A percentile compares a stretch with the other conserved stretches of the same genome.
Conservation (phyloP, 176 grass and related monocot genomes). For the Oryza australiensis region DNA sequence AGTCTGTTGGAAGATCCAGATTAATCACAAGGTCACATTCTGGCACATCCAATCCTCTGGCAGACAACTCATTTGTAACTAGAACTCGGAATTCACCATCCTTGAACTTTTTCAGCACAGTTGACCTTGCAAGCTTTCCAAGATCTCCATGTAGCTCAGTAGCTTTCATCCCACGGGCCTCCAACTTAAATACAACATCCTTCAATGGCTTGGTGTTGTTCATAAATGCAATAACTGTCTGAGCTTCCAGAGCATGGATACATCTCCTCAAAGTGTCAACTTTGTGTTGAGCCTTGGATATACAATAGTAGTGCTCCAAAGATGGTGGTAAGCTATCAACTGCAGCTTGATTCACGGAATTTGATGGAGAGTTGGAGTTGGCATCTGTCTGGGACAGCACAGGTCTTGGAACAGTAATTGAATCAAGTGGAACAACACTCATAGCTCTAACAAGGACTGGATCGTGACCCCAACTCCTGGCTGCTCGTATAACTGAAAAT, state of each 20-base stretch:
- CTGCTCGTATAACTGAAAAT: constrained; percentile 88
- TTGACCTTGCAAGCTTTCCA: constrained; percentile 82
- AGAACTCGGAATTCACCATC: constrained; percentile 81
- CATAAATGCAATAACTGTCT: constrained; percentile 88
- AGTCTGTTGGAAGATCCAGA: constrained; percentile 92
- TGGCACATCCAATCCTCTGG: constrained; percentile 84
- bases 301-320: constrained; percentile 81
- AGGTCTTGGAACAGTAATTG: constrained; percentile 50
- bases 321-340: constrained; percentile 82
- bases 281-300: constrained; percentile 83
- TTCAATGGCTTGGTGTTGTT: constrained; percentile 90
- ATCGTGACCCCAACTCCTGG: constrained; percentile 79
- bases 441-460: constrained; percentile 83
- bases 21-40: constrained; percentile 97
- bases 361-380: constrained; percentile 37
- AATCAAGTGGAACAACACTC: constrained; percentile 75
- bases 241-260: constrained; percentile 74
- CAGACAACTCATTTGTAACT: constrained; percentile 89
- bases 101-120: constrained; percentile 87
- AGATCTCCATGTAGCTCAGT: constrained; percentile 87
- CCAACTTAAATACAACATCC: constrained; percentile 94
- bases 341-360: constrained; percentile 60
- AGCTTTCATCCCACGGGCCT: constrained; percentile 85
- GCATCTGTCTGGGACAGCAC: constrained; percentile 34
- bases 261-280: constrained; percentile 89